These are phyloP conservation scores for Sclerospora graminicola DNA, from an alignment of 352 stramenopile genomes.

Conservation along the genomic window DNA sequence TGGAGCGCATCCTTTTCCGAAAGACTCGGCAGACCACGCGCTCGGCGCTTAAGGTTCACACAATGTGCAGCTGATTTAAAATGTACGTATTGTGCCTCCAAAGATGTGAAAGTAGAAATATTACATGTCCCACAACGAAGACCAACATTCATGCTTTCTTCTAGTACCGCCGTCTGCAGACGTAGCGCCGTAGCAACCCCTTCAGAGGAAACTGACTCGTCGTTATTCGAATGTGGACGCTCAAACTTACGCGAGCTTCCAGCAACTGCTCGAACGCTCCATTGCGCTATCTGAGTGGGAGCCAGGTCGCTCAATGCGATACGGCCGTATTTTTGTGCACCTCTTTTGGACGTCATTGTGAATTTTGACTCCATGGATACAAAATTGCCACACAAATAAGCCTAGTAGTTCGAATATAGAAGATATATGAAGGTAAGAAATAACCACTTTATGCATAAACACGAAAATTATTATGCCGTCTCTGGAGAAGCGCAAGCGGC, in stretches of 20 bases:
- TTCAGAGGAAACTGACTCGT: slow-evolving; percentile 2
- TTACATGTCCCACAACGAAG: slow-evolving; percentile 73
- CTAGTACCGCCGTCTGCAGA: slow-evolving; percentile 22
- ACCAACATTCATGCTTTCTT: slow-evolving; percentile 27
- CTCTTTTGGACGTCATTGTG: slow-evolving; percentile 15
- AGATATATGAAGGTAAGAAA: no score
- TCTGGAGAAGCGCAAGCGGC: slow-evolving; percentile 35
- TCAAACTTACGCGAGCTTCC: slow-evolving; percentile 40
- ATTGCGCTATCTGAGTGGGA: slow-evolving; percentile 29
- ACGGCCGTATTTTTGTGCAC: slow-evolving; percentile 37
- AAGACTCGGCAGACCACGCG: slow-evolving; percentile 36
- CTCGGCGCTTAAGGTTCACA: slow-evolving; percentile 71
- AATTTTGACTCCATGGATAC: no score
- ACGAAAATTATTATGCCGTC: slow-evolving; percentile 14
- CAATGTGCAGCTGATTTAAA: slow-evolving; percentile 81
- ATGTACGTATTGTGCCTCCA: slow-evolving; percentile 78
- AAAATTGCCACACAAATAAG: no score
- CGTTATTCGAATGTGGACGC: slow-evolving; percentile 5
- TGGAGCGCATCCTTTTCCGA: slow-evolving; percentile 26
- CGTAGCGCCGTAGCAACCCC: slow-evolving; percentile 17
- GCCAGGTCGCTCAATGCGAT: slow-evolving; percentile 55
- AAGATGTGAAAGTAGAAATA: slow-evolving; percentile 44
- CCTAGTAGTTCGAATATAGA: no score
- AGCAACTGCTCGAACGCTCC: slow-evolving; percentile 51
- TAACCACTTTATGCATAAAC: no score